These are phyloP conservation scores for Dactylorhiza incarnata DNA, from an alignment of 106 monocot genomes.

Conservation along the genomic window DNA sequence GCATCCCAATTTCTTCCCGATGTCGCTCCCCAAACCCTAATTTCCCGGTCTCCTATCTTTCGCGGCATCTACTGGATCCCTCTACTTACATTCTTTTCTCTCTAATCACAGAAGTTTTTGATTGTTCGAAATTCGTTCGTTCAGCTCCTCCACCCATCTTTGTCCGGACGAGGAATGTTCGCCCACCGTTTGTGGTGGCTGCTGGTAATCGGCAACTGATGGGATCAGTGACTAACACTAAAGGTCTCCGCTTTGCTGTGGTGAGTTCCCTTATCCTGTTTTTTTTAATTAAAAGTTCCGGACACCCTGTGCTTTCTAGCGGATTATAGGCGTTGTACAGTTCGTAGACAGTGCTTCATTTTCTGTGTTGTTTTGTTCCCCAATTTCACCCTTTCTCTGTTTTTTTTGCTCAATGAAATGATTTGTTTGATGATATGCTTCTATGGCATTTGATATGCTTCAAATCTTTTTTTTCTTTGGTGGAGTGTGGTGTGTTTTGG, in stretches of 20 bases:
- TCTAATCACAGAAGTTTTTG: background rate
- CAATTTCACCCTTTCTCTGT: background rate
- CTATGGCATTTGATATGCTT: background rate
- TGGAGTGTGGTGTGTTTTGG: background rate
- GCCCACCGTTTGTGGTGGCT: background rate
- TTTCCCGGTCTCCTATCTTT: conserved; percentile 12
- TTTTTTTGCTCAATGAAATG: background rate
- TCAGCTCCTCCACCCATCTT: conserved; percentile 13
- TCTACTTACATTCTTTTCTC: background rate
- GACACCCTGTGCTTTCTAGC: background rate
- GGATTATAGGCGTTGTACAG: background rate
- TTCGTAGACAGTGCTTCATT: background rate
- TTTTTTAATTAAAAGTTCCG: background rate
- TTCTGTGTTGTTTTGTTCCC: background rate
- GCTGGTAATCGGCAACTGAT: conserved; percentile 16
- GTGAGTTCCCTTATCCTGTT: conserved; percentile 5
- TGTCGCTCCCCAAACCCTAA: conserved; percentile 8
- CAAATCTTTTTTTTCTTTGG: background rate
- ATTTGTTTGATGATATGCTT: background rate
- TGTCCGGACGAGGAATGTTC: conserved; percentile 10
- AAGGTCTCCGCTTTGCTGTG: conserved; percentile 25
- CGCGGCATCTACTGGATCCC: background rate
- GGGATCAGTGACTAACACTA: conserved; percentile 20
- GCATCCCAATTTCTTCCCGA: background rate
- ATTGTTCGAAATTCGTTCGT: background rate